phyloP scores from a whole-genome alignment of 306 rosid genomes.

The Prunus mume region DNA sequence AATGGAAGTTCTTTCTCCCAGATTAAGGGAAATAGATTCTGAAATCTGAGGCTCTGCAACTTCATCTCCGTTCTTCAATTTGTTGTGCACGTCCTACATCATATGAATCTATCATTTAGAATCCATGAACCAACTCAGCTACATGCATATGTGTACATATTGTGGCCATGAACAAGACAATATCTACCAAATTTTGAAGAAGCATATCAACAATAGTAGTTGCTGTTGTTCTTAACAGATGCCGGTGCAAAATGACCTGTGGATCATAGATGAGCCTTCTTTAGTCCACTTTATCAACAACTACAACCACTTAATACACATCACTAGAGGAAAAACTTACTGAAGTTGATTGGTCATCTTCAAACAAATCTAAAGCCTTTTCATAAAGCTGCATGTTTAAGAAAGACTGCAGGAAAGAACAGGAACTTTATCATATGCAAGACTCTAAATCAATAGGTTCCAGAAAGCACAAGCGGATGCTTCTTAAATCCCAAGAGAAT shows the following conservation, averaged over 20 bases:
- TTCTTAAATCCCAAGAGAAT: background rate
- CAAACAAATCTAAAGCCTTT: constrained; percentile 91
- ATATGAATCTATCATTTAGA: constrained; percentile 15
- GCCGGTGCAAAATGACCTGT: constrained; percentile 95
- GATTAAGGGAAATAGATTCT: constrained; percentile 49
- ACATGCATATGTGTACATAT: background rate
- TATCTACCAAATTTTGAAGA: constrained; percentile 64
- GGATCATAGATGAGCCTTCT: constrained; percentile 30
- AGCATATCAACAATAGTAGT: constrained; percentile 67
- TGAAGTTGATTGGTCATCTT: constrained; percentile 86
- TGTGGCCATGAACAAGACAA: constrained; percentile 15
- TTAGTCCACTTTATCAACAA: constrained; percentile 26
- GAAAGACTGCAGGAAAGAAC: constrained; percentile 68
- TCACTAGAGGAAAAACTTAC: constrained; percentile 49
- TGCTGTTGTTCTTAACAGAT: constrained; percentile 84
- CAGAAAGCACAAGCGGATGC: background rate
- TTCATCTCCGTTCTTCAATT: constrained; percentile 80
- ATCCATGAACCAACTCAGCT: constrained; percentile 14
- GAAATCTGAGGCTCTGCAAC: constrained; percentile 57
- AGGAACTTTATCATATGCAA: constrained; percentile 12
- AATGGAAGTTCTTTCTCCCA: constrained; percentile 73
- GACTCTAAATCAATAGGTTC: background rate
- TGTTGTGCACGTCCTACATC: constrained; percentile 76
- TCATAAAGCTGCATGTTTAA: constrained; percentile 91
- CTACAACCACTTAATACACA: constrained; percentile 16